A percentile compares a stretch with the other conserved stretches of the same genome.
phyloP scores from a whole-genome alignment of 345 rosid species.

The Linum usitatissimum region DNA sequence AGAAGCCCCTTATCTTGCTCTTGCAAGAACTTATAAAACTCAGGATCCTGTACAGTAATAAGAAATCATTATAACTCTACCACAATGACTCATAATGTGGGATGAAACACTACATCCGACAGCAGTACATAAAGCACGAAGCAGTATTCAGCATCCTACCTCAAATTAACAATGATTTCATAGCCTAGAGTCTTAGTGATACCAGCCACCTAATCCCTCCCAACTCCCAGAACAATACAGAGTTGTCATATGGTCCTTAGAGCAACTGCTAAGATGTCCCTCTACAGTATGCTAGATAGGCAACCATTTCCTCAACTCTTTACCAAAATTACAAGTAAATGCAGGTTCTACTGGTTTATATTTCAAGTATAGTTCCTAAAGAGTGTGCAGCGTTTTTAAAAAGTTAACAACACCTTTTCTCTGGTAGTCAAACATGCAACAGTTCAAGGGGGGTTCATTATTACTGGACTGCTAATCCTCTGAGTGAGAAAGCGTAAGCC shows the following conservation, averaged over 20 bases:
- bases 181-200: too few relatives aligned
- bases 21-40: slow-evolving; percentile 66
- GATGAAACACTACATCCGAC: neutral
- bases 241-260: neutral
- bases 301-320: neutral
- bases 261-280: neutral
- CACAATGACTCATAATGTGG: neutral
- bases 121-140: neutral
- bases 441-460: neutral
- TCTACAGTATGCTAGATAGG: neutral
- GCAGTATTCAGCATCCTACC: neutral
- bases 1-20: slow-evolving; percentile 69
- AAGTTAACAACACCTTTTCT: neutral
- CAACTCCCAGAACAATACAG: too few relatives aligned
- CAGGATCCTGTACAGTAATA: slow-evolving; percentile 51
- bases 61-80: neutral
- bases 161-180: too few relatives aligned
- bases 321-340: neutral
- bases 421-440: neutral
- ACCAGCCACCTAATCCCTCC: too few relatives aligned
- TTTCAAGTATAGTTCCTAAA: too few relatives aligned
- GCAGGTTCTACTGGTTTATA: too few relatives aligned
- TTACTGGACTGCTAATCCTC: neutral
- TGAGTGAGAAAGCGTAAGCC: neutral
- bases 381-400: too few relatives aligned